Evolutionary conservation across 768 basidiomycete species (phyloP), one percentile per base, ranked within the genome.

Genomic region (Russula sp.): DNA sequence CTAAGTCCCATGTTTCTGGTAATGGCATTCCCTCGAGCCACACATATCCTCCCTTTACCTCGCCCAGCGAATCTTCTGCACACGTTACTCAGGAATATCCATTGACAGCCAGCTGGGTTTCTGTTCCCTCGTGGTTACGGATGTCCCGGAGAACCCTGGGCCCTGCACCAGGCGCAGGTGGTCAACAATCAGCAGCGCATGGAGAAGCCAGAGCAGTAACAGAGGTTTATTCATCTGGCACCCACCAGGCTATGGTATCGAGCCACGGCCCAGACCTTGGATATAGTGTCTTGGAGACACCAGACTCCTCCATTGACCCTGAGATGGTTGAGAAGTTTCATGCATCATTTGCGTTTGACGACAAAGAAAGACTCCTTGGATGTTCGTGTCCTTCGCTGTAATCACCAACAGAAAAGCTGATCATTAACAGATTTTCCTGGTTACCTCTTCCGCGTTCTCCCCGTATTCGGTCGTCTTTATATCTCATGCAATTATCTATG

Each of bases 401-500:
- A 32, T 13, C 38, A 18, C 39, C 32, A 29, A 29, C 47, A 63
- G 48, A 50, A 59, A 38, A 57, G 35, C 56, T 66, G 10, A 70
- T 34, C 10, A 39, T 63, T 25, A 47, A 46, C 47, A 98, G 96
- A 91, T 69, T 93, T 96, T 71, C 84, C 91, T 45, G 93, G 93
- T 10, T 97, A 92, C 72, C 78, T 98, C 46, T 93, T 86, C 74
- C 81, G 96, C 59, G 79, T 96, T 29, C 73, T 99, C n/a, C 96
- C 97, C 0, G 81, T 96, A 13, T 88, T 80, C 62, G 96, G 96
- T 7, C 82, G 87, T 55, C 80, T 98, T 34, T 98, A 89, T 70
- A 82, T 98, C 63, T 96, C 96, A n/a, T 85, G 83, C 11, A 93
- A 90, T 72, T 88, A 84, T 72, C 88, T 98, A 73, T 97, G 93